A percentile compares a stretch with the other conserved stretches of the same genome.
These are phyloP conservation scores for Volvox carteri DNA, from an alignment of 163 green algal genomes.

Conservation along the genomic window DNA sequence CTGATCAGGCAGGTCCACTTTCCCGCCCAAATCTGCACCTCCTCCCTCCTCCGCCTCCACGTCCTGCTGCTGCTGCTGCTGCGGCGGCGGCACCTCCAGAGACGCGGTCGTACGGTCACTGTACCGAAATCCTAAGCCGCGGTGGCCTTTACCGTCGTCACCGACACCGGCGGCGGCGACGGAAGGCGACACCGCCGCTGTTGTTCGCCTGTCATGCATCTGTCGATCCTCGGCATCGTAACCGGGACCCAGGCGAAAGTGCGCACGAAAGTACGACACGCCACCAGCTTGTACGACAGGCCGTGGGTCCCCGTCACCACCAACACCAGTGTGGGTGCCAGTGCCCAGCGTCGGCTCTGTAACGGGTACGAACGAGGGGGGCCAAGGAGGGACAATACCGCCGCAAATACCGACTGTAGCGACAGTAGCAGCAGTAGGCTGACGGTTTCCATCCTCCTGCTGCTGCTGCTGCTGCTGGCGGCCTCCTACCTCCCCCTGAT, in stretches of 20 bases:
- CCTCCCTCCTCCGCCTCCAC: background rate
- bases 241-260: constrained; percentile 28
- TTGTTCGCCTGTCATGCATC: background rate
- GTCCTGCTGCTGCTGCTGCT: background rate
- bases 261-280: constrained; percentile 48
- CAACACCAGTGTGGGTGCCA: background rate
- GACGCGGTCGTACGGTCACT: background rate
- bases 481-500: background rate
- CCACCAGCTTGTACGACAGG: background rate
- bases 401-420: too few species aligned
- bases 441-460: background rate
- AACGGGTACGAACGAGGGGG: background rate
- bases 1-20: background rate
- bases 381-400: too few species aligned
- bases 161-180: too few species aligned
- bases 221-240: constrained; percentile 40
- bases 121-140: too few species aligned
- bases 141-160: too few species aligned
- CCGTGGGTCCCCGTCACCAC: background rate
- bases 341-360: background rate
- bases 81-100: background rate
- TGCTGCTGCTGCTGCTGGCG: background rate
- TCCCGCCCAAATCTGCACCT: background rate
- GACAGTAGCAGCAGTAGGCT: too few species aligned
- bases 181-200: background rate